These are phyloP conservation scores for Alternaria conjuncta DNA, from an alignment of 2,329 filamentous ascomycete genomes.

Conservation along the genomic window DNA sequence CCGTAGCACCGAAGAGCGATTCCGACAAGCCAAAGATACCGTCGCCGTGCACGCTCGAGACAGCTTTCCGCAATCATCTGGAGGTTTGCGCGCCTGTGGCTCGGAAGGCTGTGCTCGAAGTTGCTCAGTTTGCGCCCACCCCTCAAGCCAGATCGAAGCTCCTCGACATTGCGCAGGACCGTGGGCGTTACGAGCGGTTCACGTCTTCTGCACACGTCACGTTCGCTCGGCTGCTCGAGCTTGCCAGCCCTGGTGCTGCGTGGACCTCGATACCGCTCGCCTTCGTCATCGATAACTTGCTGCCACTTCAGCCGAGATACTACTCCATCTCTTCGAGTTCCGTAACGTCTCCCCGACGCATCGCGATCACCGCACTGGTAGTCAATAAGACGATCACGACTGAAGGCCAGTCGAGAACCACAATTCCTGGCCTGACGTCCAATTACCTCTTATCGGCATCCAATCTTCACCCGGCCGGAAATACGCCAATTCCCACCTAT, in stretches of 20 bases:
- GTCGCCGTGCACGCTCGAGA: constrained; percentile 49
- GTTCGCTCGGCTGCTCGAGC: constrained; percentile 47
- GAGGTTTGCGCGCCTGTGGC: constrained; percentile 55
- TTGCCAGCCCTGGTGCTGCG: constrained; percentile 26
- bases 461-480: constrained; percentile 23
- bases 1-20: constrained; percentile 36
- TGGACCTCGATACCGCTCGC: constrained; percentile 46
- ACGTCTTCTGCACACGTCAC: constrained; percentile 44
- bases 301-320: constrained; percentile 37
- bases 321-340: constrained; percentile 49
- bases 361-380: constrained; percentile 50
- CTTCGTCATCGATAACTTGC: constrained; percentile 39
- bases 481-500: constrained; percentile 21
- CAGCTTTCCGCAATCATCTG: constrained; percentile 55
- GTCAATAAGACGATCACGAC: constrained; percentile 39
- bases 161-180: constrained; percentile 38
- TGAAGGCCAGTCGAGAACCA: constrained; percentile 15
- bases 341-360: constrained; percentile 44
- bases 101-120: constrained; percentile 46
- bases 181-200: constrained; percentile 44
- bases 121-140: constrained; percentile 52
- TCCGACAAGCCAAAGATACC: constrained; percentile 47
- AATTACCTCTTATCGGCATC: constrained; percentile 48
- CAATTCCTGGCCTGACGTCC: constrained; percentile 48
- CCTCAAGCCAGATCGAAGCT: constrained; percentile 40